phyloP scores from a whole-genome alignment of 306 rosid genomes.

The Vachellia collinsii region DNA sequence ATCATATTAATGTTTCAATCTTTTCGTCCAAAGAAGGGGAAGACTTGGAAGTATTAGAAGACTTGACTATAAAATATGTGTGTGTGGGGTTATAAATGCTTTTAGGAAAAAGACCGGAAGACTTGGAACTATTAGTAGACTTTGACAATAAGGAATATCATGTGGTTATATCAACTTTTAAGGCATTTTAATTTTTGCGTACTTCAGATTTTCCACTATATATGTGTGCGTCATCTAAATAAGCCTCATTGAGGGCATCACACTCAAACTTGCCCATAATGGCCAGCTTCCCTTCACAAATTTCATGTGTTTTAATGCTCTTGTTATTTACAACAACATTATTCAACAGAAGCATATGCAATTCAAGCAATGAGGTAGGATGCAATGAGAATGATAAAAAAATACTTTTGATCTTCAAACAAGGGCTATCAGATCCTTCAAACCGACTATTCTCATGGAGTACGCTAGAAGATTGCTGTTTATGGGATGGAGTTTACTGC shows the following conservation, averaged over 20 bases:
- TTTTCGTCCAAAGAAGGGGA: no score
- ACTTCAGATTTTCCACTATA: no score
- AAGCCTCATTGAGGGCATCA: background rate
- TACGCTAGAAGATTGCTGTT: background rate
- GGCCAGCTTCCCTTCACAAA: background rate
- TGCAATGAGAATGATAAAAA: background rate
- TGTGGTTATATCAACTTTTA: no score
- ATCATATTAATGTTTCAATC: no score
- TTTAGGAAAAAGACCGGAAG: no score
- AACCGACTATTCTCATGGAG: background rate
- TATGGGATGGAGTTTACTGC: conserved; percentile 1
- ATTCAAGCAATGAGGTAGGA: no score
- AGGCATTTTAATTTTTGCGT: background rate
- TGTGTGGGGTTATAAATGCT: no score
- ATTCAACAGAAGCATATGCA: background rate
- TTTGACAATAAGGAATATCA: no score
- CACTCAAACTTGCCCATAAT: background rate
- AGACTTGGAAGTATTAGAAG: background rate
- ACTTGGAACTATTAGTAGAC: no score
- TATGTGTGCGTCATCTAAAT: no score
- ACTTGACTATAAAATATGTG: no score
- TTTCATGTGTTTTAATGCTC: background rate
- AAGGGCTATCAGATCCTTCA: background rate
- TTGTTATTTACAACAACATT: background rate
- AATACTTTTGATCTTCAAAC: background rate